These are phyloP conservation scores for Vanrija pseudolonga DNA, from an alignment of 1,284 basidiomycete genomes.

Conservation along the genomic window DNA sequence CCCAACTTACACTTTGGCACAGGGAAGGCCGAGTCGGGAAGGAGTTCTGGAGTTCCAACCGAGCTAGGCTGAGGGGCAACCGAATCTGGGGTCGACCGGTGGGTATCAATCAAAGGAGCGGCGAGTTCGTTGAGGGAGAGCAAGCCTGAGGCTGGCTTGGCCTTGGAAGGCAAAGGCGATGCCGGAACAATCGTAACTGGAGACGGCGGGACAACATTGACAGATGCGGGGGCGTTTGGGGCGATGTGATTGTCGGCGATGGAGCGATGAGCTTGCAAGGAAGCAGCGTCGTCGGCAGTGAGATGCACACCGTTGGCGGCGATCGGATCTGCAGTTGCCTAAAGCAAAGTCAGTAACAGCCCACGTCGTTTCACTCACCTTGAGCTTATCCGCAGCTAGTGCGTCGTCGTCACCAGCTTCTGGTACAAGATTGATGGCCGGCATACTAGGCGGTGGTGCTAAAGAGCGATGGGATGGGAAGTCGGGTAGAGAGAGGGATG, in stretches of 20 bases:
- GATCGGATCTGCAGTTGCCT: slow-evolving; percentile 1
- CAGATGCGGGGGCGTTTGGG: slow-evolving; percentile 5
- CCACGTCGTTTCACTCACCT: slow-evolving; percentile 12
- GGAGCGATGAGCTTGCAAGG: slow-evolving; percentile 11
- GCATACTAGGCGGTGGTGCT: not conserved
- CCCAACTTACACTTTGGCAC: slow-evolving; percentile 33
- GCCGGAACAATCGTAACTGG: not conserved
- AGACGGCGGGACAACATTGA: slow-evolving; percentile 15
- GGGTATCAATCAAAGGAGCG: slow-evolving; percentile 5
- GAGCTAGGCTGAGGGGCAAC: slow-evolving; percentile 5
- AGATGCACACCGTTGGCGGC: not conserved
- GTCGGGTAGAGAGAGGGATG: too few species aligned
- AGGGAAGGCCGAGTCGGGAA: slow-evolving; percentile 32
- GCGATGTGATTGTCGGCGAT: slow-evolving; percentile 5
- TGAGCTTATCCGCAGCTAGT: slow-evolving; percentile 20
- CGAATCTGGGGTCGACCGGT: slow-evolving; percentile 7
- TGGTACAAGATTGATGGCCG: slow-evolving; percentile 6
- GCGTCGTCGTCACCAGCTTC: slow-evolving; percentile 30
- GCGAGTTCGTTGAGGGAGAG: slow-evolving; percentile 14
- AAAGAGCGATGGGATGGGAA: too few species aligned
- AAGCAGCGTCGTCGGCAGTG: not conserved
- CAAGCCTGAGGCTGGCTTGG: slow-evolving; percentile 12
- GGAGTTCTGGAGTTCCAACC: slow-evolving; percentile 5
- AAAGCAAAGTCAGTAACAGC: not conserved
- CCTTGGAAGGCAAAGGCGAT: slow-evolving; percentile 19